These are phyloP conservation scores for Boletus rubroflammeus DNA, from an alignment of 768 basidiomycete genomes.

Conservation along the genomic window DNA sequence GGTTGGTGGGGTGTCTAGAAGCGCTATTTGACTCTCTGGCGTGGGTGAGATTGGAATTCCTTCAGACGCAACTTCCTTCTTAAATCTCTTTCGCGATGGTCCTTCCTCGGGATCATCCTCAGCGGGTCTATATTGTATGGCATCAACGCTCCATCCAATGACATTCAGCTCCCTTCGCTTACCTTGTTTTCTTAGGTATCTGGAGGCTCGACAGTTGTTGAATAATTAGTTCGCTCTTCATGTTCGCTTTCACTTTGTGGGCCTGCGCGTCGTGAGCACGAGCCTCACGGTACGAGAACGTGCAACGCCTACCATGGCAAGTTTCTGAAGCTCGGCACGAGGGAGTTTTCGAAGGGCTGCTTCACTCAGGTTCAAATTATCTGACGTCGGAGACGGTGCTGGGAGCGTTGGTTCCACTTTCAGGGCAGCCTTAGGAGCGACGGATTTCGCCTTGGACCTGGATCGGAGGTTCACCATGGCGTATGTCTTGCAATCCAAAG, in stretches of 20 bases:
- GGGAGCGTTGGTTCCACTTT: background rate
- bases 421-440: background rate
- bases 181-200: slow-evolving; percentile 12
- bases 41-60: background rate
- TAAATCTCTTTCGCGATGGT: slow-evolving; percentile 17
- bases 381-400: background rate
- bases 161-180: background rate
- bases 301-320: slow-evolving; percentile 19
- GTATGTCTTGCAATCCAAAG: background rate
- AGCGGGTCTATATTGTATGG: background rate
- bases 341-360: slow-evolving; percentile 21
- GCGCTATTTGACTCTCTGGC: background rate
- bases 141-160: background rate
- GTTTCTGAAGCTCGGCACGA: slow-evolving; percentile 25
- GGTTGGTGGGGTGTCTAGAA: background rate
- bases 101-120: slow-evolving; percentile 7
- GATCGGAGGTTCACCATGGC: slow-evolving; percentile 7
- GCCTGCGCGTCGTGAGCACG: slow-evolving; percentile 13
- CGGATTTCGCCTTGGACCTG: slow-evolving; percentile 5
- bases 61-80: background rate
- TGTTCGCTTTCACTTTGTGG: slow-evolving; percentile 23
- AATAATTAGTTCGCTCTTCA: slow-evolving; percentile 27
- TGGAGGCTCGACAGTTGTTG: slow-evolving; percentile 14
- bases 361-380: slow-evolving; percentile 7
- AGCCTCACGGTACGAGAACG: background rate